Evolutionary conservation across 2,329 filamentous ascomycete genomes (phyloP), one percentile per base, ranked within the genome.

Genomic region (Fusarium longipes): DNA sequence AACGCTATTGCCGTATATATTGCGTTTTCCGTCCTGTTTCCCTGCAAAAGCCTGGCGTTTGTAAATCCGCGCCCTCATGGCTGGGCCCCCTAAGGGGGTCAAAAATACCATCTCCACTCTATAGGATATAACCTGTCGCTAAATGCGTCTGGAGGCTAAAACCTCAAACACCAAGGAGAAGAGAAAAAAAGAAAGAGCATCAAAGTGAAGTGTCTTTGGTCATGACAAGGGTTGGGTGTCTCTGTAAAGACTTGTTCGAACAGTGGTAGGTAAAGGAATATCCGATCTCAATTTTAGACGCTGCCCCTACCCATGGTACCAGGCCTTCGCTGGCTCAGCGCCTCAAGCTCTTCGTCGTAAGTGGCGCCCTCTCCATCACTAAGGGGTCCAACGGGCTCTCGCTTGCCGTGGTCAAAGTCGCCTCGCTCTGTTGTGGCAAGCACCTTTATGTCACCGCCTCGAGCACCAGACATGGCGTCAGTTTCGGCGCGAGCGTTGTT

Each of bases 401-500:
- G 81, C 57, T 73, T 75, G 61, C 56, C 47, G 39, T 77, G 77
- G 24, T 77, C 79, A 68, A 79, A 80, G 29, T 81, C 79, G 43
- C 68, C 69, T 33, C 77, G 73, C 71, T 82, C 79, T 39, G 77
- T 82, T 38, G 77, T 77, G 43, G 73, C 71, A 25, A 80, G 68
- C n/a, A 81, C 68, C 62, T 78, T 80, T 67, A 75, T 74, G 51
- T 82, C 79, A 51, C 59, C 57, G 42, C 61, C 65, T 17, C 77
- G 78, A 38, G 76, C 74, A 17, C 76, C 67, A 27, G 71, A 77
- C 77, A 81, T 83, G 57, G 80, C 83, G 58, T 85, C 81, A 8
- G 81, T 79, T 75, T 87, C 85, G 51, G 80, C 82, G 51, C 81
- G 80, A 4, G 84, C 83, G 65, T 85, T 86, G 72, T 82, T 87